These are phyloP conservation scores for Ananas comosus DNA, from an alignment of 176 grass and related monocot genomes.

Conservation along the genomic window DNA sequence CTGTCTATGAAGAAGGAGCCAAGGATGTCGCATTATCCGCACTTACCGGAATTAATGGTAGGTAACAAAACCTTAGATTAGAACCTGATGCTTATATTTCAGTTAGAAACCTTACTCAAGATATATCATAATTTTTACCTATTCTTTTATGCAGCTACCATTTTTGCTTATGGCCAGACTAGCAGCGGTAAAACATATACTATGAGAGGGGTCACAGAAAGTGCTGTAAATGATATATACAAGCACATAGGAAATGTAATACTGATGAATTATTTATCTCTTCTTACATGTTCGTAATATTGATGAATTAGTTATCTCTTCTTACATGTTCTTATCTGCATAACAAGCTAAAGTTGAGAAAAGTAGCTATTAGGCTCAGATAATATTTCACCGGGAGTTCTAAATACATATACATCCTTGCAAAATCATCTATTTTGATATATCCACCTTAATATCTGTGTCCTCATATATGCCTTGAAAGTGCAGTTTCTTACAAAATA, in stretches of 20 bases:
- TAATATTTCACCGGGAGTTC: too few relatives aligned
- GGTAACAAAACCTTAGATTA: not conserved
- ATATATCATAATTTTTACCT: not conserved
- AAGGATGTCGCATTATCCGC: constrained; percentile 46
- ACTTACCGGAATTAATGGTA: constrained; percentile 53
- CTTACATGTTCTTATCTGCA: not conserved
- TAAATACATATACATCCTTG: too few relatives aligned
- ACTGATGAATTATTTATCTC: not conserved
- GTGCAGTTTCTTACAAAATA: too few relatives aligned
- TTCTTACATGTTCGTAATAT: constrained; percentile 15
- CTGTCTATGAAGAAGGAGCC: constrained; percentile 84
- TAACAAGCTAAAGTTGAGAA: not conserved
- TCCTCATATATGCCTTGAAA: too few relatives aligned
- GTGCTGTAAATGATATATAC: constrained; percentile 76
- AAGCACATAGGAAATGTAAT: constrained; percentile 41
- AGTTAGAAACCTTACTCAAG: not conserved
- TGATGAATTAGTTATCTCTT: not conserved
- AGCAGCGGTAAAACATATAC: constrained; percentile 99
- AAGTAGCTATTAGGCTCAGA: not conserved
- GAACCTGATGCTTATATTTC: not conserved
- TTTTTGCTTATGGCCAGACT: constrained; percentile 93
- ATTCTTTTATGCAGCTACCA: constrained; percentile 37
- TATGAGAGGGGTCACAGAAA: constrained; percentile 82
- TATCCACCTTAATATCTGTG: too few relatives aligned
- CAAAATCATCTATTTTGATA: too few relatives aligned